Conservation (phyloP, 805 yeast species). For the Metschnikowia koreensis region DNA sequence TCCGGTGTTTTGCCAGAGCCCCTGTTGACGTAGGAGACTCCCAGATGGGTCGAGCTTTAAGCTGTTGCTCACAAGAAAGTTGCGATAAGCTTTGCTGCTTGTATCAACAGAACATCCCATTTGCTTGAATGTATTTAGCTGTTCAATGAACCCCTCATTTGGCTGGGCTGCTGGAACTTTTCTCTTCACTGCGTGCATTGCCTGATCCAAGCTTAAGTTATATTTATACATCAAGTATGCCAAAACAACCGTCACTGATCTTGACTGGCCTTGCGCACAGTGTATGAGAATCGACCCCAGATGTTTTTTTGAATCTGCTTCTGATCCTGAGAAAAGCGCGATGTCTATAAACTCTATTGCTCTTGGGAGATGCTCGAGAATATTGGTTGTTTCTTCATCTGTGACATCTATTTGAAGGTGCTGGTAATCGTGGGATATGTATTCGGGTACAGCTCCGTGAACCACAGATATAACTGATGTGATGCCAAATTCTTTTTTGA, state of each 20-base stretch:
- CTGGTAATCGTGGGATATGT: conserved; percentile 45
- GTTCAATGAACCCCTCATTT: conserved; percentile 71
- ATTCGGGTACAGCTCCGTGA: conserved; percentile 58
- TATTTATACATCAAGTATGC: conserved; percentile 54
- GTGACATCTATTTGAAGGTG: conserved; percentile 65
- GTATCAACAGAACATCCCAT: conserved; percentile 29
- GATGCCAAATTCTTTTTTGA: conserved; percentile 52
- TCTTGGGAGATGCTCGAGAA: conserved; percentile 59
- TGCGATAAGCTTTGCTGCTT: conserved; percentile 24
- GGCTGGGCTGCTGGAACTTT: conserved; percentile 63
- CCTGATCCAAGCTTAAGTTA: conserved; percentile 54
- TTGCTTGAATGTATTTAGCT: conserved; percentile 58
- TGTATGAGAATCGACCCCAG: conserved; percentile 48
- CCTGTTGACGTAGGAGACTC: conserved; percentile 8
- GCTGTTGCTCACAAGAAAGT: conserved; percentile 25
- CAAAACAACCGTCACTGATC: conserved; percentile 46
- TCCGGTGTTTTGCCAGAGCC: conserved; percentile 10
- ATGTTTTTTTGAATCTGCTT: conserved; percentile 24
- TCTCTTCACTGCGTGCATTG: conserved; percentile 73
- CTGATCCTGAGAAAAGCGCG: conserved; percentile 47
- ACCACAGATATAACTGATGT: conserved; percentile 72
- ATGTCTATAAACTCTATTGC: conserved; percentile 64
- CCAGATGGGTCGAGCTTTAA: conserved; percentile 20
- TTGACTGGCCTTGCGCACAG: conserved; percentile 52
- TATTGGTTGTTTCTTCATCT: conserved; percentile 67